A percentile compares a stretch with the other conserved stretches of the same genome.
phyloP scores from a whole-genome alignment of 225 moss, liverwort and hornwort species.

The Climacium dendroides region DNA sequence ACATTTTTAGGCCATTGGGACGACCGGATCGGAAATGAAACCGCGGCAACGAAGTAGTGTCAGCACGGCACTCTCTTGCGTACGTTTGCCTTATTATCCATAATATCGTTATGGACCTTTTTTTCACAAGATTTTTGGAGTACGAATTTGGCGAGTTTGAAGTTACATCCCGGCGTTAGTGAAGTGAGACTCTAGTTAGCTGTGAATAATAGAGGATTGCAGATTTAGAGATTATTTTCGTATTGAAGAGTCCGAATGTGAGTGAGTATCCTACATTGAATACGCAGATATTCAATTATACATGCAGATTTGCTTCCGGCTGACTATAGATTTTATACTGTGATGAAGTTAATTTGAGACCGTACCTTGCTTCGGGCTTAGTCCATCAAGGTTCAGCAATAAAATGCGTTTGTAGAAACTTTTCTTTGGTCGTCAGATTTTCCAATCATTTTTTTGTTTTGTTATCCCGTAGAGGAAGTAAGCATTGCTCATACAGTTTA shows the following conservation, averaged over 20 bases:
- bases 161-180: not conserved
- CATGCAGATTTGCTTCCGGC: not conserved
- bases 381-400: not conserved
- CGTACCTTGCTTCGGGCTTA: not conserved
- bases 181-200: not conserved
- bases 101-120: too few species aligned
- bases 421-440: not conserved
- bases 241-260: too few species aligned
- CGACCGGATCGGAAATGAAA: not conserved
- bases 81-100: not conserved
- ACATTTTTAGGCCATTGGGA: not conserved
- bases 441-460: too few species aligned
- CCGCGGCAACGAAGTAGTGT: not conserved
- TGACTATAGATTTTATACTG: not conserved
- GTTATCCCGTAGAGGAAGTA: too few species aligned
- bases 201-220: not conserved
- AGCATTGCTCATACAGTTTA: too few species aligned
- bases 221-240: not conserved
- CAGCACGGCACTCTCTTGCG: not conserved
- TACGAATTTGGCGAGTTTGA: not conserved
- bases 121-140: not conserved
- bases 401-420: not conserved
- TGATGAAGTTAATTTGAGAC: not conserved
- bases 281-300: not conserved
- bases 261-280: not conserved